phyloP scores from a whole-genome alignment of 148 eudicot species.

The Selenicereus undatus region DNA sequence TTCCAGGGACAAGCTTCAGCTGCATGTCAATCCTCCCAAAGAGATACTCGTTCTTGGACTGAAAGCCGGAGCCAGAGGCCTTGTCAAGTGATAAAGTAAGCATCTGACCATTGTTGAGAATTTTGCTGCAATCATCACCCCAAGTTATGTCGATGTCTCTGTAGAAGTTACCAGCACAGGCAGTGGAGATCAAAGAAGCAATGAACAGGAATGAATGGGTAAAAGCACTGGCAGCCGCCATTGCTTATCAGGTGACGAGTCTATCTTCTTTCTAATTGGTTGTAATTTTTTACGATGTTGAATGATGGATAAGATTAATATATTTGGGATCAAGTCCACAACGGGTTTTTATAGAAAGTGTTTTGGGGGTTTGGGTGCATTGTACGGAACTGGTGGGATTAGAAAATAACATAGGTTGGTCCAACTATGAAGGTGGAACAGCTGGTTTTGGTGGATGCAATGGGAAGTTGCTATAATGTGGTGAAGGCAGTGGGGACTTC shows the following conservation, averaged over 20 bases:
- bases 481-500: not conserved
- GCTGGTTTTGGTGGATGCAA: conserved; percentile 15
- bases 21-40: conserved; percentile 34
- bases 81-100: conserved; percentile 29
- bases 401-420: conserved; percentile 2
- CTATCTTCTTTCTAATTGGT: not conserved
- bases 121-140: conserved; percentile 32
- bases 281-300: not conserved
- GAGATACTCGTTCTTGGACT: conserved; percentile 26
- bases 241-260: not conserved
- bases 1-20: conserved; percentile 24
- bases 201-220: not conserved
- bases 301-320: not conserved
- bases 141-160: conserved; percentile 26
- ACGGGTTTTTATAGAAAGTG: not conserved
- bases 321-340: not conserved
- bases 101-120: conserved; percentile 19
- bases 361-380: not conserved
- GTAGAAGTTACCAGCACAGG: conserved; percentile 23
- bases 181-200: conserved; percentile 17
- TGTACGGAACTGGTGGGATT: conserved; percentile 8
- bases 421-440: conserved; percentile 22
- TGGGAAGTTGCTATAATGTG: not conserved
- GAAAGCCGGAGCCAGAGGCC: conserved; percentile 33
- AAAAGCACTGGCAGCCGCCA: not conserved